Percentiles rank a stretch among this genome's conserved stretches.
Conservation (phyloP, 2,329 filamentous ascomycete genomes). For the Colletotrichum noveboracense region DNA sequence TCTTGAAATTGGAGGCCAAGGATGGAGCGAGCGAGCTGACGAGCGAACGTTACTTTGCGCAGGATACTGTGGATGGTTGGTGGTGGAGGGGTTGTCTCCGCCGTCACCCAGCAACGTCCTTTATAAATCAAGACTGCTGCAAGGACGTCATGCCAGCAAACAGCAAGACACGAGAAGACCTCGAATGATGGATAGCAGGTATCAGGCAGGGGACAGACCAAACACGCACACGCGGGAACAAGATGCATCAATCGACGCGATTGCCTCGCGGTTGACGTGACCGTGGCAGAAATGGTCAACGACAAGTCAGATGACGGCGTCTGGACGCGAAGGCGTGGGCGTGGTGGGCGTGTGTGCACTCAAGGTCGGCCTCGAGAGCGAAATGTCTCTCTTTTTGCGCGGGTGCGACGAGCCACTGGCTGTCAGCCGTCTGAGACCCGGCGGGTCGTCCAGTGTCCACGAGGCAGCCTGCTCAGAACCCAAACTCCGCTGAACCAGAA, state of each 20-base stretch:
- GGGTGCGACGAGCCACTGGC: constrained; percentile 9
- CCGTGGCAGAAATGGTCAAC: neutral
- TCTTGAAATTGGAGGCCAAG: neutral
- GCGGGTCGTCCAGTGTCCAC: constrained; percentile 8
- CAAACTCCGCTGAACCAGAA: neutral
- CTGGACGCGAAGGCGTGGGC: neutral
- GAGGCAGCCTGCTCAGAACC: neutral
- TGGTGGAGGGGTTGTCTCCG: constrained; percentile 6
- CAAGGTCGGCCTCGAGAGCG: constrained; percentile 1
- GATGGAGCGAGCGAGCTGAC: neutral
- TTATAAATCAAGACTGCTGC: constrained; percentile 14
- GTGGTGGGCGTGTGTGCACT: constrained; percentile 6
- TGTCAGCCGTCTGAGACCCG: neutral
- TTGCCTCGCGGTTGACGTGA: neutral
- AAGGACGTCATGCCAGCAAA: constrained; percentile 14
- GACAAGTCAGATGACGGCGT: constrained; percentile 12
- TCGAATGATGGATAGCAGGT: neutral
- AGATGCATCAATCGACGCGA: neutral
- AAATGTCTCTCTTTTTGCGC: constrained; percentile 11
- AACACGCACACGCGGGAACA: neutral
- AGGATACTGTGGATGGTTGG: neutral
- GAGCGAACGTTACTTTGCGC: neutral
- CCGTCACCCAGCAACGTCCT: constrained; percentile 20
- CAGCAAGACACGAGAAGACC: neutral
- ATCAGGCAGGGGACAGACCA: neutral